Conservation (phyloP, 176 grass and related monocot genomes). For the Alopecurus myosuroides region DNA sequence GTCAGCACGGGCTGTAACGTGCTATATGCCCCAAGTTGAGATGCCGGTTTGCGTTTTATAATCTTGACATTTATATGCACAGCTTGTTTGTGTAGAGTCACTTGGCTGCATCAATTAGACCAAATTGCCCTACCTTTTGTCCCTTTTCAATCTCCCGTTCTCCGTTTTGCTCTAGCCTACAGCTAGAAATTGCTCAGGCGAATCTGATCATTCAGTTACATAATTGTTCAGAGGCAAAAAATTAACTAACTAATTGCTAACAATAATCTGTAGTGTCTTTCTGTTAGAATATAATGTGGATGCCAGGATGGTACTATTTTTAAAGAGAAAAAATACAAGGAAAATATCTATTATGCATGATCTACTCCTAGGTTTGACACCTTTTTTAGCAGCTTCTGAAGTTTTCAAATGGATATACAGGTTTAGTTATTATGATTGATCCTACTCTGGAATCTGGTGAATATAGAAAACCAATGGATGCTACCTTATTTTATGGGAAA, state of each 20-base stretch:
- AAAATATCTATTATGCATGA: background rate
- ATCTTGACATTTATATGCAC: background rate
- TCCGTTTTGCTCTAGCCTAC: background rate
- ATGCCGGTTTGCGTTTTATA: background rate
- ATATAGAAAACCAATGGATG: background rate
- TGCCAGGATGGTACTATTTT: background rate
- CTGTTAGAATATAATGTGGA: background rate
- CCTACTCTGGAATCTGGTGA: background rate
- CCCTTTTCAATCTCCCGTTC: too few species aligned
- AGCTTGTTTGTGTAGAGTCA: background rate
- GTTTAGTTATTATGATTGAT: background rate
- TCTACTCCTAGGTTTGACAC: background rate
- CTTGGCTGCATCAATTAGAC: background rate
- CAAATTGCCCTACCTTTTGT: background rate
- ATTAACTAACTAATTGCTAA: background rate
- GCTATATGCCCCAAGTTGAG: background rate
- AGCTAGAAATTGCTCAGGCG: background rate
- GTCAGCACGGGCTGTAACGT: background rate
- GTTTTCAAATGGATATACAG: background rate
- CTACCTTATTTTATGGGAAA: background rate
- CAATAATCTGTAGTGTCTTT: background rate
- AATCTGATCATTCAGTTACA: background rate
- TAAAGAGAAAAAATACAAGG: background rate
- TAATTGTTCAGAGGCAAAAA: too few species aligned
- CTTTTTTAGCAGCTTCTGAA: background rate